Evolutionary conservation across 2,329 filamentous ascomycete genomes (phyloP).

Genomic region (Ascochyta koolunga): DNA sequence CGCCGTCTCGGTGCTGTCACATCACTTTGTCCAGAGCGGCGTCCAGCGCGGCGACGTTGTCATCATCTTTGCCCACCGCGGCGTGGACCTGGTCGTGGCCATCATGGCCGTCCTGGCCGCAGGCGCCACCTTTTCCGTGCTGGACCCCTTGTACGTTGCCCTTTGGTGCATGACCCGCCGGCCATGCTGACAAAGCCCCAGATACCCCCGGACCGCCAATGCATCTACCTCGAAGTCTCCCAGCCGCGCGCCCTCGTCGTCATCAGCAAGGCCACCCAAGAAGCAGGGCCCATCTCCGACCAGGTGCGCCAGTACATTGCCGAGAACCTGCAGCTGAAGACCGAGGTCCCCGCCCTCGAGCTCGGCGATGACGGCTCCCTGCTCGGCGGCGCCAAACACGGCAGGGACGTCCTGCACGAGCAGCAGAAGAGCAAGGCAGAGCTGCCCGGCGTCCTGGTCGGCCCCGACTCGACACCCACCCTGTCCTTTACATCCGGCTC

Average conservation of each 20-base stretch:
- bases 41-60: constrained; percentile 83
- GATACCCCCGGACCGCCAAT: constrained; percentile 82
- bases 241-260: constrained; percentile 73
- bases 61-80: constrained; percentile 87
- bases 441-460: constrained; percentile 75
- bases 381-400: constrained; percentile 69
- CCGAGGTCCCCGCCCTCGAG: constrained; percentile 74
- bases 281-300: constrained; percentile 67
- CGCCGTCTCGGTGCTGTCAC: constrained; percentile 78
- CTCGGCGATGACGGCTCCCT: constrained; percentile 74
- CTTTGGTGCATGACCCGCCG: background rate
- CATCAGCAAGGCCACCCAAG: constrained; percentile 73
- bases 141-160: constrained; percentile 72
- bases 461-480: constrained; percentile 82
- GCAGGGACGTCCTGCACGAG: constrained; percentile 69
- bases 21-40: constrained; percentile 77
- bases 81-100: constrained; percentile 76
- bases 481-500: constrained; percentile 68
- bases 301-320: constrained; percentile 72
- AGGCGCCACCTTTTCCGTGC: constrained; percentile 66
- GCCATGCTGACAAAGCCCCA: constrained; percentile 39
- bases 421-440: constrained; percentile 60
- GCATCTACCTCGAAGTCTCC: constrained; percentile 82
- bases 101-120: constrained; percentile 75
- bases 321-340: constrained; percentile 73